These are phyloP conservation scores for Colletotrichum orchidophilum DNA, from an alignment of 2,329 filamentous ascomycete species.

Conservation along the genomic window DNA sequence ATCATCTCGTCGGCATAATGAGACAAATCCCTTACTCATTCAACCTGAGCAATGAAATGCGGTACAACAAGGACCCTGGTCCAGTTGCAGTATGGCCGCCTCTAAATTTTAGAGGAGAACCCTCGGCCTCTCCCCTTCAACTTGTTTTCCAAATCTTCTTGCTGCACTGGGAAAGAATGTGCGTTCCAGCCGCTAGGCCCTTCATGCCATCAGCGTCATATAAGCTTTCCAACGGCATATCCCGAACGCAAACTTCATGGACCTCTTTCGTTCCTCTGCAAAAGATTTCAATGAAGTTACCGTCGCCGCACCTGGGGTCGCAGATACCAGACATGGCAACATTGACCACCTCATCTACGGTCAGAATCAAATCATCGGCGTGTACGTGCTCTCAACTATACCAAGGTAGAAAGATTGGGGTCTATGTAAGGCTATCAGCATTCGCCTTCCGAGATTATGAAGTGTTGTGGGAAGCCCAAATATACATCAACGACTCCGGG, in stretches of 20 bases:
- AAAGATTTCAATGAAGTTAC: background rate
- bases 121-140: background rate
- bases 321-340: background rate
- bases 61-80: no score
- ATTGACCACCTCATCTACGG: background rate
- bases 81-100: no score
- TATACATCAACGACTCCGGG: background rate
- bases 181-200: background rate
- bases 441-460: background rate
- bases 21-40: no score
- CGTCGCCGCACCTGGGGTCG: background rate
- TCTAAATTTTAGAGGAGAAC: background rate
- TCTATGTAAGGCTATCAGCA: background rate
- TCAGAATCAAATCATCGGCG: background rate
- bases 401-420: background rate
- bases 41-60: no score
- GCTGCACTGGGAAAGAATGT: background rate
- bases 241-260: background rate
- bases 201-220: background rate
- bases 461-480: background rate
- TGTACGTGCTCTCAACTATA: background rate
- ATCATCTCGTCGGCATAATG: no score
- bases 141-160: background rate
- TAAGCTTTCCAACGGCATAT: background rate
- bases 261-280: background rate